phyloP scores from a whole-genome alignment of 2,329 filamentous ascomycete genomes.

The Cercospora sesami region DNA sequence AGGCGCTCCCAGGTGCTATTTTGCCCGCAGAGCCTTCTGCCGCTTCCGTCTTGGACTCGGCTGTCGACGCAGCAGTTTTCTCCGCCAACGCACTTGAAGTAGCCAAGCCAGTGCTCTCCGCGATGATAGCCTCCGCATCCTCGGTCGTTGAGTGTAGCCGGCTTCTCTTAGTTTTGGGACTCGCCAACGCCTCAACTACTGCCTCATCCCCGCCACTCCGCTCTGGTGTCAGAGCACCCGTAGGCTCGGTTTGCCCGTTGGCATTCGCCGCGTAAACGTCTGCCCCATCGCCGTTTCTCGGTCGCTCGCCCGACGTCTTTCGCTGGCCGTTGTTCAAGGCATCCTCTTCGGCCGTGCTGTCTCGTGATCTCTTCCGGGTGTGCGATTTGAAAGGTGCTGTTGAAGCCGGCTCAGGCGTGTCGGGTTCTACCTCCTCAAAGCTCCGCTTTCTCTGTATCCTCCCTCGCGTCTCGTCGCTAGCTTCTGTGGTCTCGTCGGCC shows the following conservation, averaged over 20 bases:
- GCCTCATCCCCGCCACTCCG: slow-evolving; percentile 17
- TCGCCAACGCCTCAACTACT: slow-evolving; percentile 36
- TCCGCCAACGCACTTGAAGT: slow-evolving; percentile 7
- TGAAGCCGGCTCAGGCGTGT: slow-evolving; percentile 37
- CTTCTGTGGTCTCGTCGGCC: slow-evolving; percentile 23
- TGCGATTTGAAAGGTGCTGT: slow-evolving; percentile 44
- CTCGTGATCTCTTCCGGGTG: slow-evolving; percentile 50
- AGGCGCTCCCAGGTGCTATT: slow-evolving; percentile 41
- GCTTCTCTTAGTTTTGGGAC: slow-evolving; percentile 54
- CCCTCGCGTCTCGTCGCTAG: slow-evolving; percentile 27
- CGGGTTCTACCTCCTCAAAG: slow-evolving; percentile 47
- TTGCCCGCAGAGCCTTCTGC: slow-evolving; percentile 27
- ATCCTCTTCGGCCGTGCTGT: slow-evolving; percentile 42
- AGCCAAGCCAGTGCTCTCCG: slow-evolving; percentile 8
- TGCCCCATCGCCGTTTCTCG: slow-evolving; percentile 32
- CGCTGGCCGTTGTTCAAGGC: slow-evolving; percentile 37
- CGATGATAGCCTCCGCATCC: slow-evolving; percentile 22
- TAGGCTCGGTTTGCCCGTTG: slow-evolving; percentile 31
- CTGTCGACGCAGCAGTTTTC: slow-evolving; percentile 21
- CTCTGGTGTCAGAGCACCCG: slow-evolving; percentile 29
- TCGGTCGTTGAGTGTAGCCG: slow-evolving; percentile 39
- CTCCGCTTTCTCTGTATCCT: slow-evolving; percentile 48
- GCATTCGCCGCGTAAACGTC: slow-evolving; percentile 29
- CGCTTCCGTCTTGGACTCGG: slow-evolving; percentile 21
- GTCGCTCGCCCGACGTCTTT: slow-evolving; percentile 36